Evolutionary conservation across 73 alveolate genomes (phyloP), one percentile per base, ranked within the genome.

Genomic region (Paraurostyla sp.): DNA sequence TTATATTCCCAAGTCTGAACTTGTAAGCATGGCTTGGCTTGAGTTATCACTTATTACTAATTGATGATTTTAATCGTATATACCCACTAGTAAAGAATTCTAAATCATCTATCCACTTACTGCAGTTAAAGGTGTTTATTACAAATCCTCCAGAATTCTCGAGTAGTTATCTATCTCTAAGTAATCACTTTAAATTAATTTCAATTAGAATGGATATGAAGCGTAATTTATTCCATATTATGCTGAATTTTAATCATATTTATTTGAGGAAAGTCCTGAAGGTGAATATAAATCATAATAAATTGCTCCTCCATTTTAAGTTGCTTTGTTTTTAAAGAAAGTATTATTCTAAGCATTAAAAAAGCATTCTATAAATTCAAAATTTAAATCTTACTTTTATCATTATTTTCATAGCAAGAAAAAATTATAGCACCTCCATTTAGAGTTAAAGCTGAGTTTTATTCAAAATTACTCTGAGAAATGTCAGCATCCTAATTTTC

Each of bases 301-400:
- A 35, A 69, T 40, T 9, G 83, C 83, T 40, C 83, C 83, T n/a
- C 83, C 83, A n/a, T n/a, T n/a, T n/a, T n/a, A n/a, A n/a, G n/a
- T n/a, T n/a, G n/a, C n/a, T n/a, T n/a, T n/a, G n/a, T n/a, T n/a
- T n/a, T n/a, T n/a, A n/a, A n/a, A n/a, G n/a, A n/a, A n/a, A n/a
- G n/a, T n/a, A n/a, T n/a, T n/a, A n/a, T n/a, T n/a, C n/a, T n/a
- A n/a, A n/a, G n/a, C n/a, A n/a, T n/a, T n/a, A n/a, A n/a, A n/a
- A n/a, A n/a, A n/a, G n/a, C n/a, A n/a, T n/a, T n/a, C n/a, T n/a
- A n/a, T n/a, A n/a, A n/a, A n/a, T n/a, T n/a, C n/a, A n/a, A n/a
- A n/a, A n/a, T n/a, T n/a, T n/a, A n/a, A n/a, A n/a, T n/a, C n/a
- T n/a, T n/a, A n/a, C n/a, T n/a, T n/a, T n/a, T n/a, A n/a, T n/a